Percentiles rank a stretch among this genome's conserved stretches.
Conservation (phyloP, 1,284 basidiomycete genomes). For the Uromyces viciae-fabae region DNA sequence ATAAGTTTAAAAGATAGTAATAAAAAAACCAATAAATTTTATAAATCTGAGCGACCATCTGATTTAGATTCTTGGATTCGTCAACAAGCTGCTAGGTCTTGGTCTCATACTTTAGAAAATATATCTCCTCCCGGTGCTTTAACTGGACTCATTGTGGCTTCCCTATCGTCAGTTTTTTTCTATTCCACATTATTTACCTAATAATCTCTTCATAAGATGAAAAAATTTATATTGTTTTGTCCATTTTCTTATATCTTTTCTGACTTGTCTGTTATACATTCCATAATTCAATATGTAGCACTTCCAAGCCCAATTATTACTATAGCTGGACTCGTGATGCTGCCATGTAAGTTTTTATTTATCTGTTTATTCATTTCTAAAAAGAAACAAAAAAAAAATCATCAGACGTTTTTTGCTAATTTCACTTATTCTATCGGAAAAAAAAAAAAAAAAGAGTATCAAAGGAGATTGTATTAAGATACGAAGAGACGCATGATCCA, state of each 20-base stretch:
- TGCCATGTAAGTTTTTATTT: conserved; percentile 22
- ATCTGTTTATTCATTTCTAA: background rate
- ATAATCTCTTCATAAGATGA: background rate
- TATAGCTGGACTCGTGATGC: conserved; percentile 42
- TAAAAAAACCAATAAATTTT: no score
- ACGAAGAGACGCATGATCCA: conserved; percentile 8
- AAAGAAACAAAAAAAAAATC: no score
- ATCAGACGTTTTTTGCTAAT: background rate
- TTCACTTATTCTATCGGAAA: background rate
- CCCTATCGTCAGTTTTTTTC: conserved; percentile 12
- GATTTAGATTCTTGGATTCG: conserved; percentile 19
- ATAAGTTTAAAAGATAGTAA: no score
- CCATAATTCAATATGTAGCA: no score
- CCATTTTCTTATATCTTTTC: background rate
- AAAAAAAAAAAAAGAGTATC: conserved; percentile 21
- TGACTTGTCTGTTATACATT: background rate
- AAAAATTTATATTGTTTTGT: background rate
- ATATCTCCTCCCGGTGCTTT: conserved; percentile 20
- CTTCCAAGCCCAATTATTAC: conserved; percentile 37
- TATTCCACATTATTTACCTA: background rate
- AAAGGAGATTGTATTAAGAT: conserved; percentile 40
- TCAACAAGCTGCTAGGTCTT: conserved; percentile 9
- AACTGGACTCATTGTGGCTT: conserved; percentile 26
- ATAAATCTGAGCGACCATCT: no score
- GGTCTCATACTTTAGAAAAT: conserved; percentile 4